These are phyloP conservation scores for Mycosphaerelloides madeirae DNA, from an alignment of 2,329 filamentous ascomycete species.

Conservation along the genomic window DNA sequence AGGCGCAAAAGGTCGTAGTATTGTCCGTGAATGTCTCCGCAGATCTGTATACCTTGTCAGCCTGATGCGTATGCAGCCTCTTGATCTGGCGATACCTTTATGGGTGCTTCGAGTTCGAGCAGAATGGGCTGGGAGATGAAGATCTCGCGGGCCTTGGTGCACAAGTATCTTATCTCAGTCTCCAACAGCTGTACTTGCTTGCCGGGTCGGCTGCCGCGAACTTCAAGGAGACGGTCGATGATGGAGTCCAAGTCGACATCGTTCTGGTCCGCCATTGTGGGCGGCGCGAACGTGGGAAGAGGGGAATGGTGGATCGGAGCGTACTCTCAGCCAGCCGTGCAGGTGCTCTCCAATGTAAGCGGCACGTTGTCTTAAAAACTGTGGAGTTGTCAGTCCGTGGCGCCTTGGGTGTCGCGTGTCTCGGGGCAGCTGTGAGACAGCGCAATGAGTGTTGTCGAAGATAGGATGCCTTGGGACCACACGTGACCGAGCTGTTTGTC, in stretches of 20 bases:
- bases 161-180: constrained; percentile 92
- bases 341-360: constrained; percentile 10
- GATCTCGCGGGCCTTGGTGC: constrained; percentile 97
- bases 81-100: constrained; percentile 69
- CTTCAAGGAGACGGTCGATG: constrained; percentile 96
- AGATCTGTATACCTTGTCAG: constrained; percentile 63
- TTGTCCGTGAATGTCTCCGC: constrained; percentile 97
- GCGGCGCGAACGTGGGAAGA: constrained; percentile 14
- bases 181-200: constrained; percentile 98
- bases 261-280: constrained; percentile 67
- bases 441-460: too few species aligned
- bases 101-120: constrained; percentile 94
- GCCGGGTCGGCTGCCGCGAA: constrained; percentile 92
- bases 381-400: constrained; percentile 9
- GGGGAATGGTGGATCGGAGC: constrained; percentile 12
- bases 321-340: constrained; percentile 18
- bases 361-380: constrained; percentile 16
- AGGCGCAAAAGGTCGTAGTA: constrained; percentile 97
- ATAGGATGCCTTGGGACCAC: background rate
- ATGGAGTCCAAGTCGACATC: constrained; percentile 99
- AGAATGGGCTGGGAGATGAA: constrained; percentile 99
- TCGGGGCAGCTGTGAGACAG: too few species aligned
- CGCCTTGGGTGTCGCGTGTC: too few species aligned
- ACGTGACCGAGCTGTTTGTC: constrained; percentile 12
- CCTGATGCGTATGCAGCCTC: background rate